Evolutionary conservation across 768 basidiomycete genomes (phyloP).

Genomic region (Suillus plorans): DNA sequence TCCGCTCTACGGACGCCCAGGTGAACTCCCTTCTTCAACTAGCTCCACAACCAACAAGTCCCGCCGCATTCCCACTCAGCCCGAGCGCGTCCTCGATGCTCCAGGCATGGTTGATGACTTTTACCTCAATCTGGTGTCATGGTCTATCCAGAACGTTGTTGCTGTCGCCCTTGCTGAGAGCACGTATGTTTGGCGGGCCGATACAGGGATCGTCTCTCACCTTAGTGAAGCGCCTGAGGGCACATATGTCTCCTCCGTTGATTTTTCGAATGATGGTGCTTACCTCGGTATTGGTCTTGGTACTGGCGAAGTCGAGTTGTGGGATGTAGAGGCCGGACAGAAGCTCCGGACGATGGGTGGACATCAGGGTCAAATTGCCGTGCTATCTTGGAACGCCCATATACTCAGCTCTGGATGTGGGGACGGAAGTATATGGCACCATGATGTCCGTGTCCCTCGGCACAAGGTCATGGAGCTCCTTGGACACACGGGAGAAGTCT

Average conservation of each 20-base stretch:
- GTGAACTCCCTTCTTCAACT: constrained; percentile 61
- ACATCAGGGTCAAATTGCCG: constrained; percentile 80
- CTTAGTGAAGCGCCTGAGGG: constrained; percentile 76
- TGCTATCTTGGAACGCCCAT: constrained; percentile 85
- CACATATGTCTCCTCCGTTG: constrained; percentile 72
- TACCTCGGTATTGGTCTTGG: constrained; percentile 83
- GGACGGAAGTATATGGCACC: constrained; percentile 95
- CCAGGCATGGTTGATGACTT: constrained; percentile 94
- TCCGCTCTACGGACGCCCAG: constrained; percentile 71
- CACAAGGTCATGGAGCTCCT: constrained; percentile 90
- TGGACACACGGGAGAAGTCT: constrained; percentile 92
- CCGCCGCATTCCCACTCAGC: constrained; percentile 81
- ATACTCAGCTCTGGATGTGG: constrained; percentile 85
- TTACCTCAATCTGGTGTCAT: constrained; percentile 91
- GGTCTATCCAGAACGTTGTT: constrained; percentile 84
- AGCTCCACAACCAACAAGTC: constrained; percentile 66
- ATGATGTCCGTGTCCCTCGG: constrained; percentile 84
- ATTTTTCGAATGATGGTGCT: constrained; percentile 77
- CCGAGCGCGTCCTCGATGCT: constrained; percentile 93
- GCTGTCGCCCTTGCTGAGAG: constrained; percentile 86
- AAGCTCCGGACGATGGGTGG: constrained; percentile 91
- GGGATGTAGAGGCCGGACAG: constrained; percentile 80
- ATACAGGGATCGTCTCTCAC: constrained; percentile 80
- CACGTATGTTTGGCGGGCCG: constrained; percentile 94
- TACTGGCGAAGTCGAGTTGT: constrained; percentile 88